phyloP scores from a whole-genome alignment of 129 eudicot species.

The Arctium lappa region DNA sequence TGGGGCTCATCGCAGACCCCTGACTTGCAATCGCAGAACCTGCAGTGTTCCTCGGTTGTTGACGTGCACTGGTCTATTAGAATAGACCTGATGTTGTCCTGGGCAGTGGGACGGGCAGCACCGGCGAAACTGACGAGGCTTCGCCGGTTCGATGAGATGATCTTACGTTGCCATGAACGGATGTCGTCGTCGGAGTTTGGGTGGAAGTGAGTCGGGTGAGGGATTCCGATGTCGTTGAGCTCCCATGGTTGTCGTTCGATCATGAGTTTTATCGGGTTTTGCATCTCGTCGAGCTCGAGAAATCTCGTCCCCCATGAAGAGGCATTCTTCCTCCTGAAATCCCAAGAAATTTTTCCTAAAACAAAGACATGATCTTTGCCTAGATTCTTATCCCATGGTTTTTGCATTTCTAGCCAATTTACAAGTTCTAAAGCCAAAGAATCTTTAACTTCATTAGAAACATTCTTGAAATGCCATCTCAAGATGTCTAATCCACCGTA shows the following conservation, averaged over 20 bases:
- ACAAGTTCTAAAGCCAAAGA: slow-evolving; percentile 48
- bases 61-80: slow-evolving; percentile 64
- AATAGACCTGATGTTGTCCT: slow-evolving; percentile 55
- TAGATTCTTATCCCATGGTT: slow-evolving; percentile 50
- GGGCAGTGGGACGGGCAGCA: slow-evolving; percentile 56
- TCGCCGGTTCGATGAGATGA: slow-evolving; percentile 43
- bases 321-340: slow-evolving; percentile 51
- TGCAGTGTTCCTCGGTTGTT: slow-evolving; percentile 35
- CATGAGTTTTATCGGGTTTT: slow-evolving; percentile 71
- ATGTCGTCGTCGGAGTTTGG: slow-evolving; percentile 72
- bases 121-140: slow-evolving; percentile 62
- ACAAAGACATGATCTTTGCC: slow-evolving; percentile 84
- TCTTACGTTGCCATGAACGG: slow-evolving; percentile 58
- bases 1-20: slow-evolving; percentile 49
- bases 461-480: slow-evolving; percentile 87
- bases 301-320: slow-evolving; percentile 72
- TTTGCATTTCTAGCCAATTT: slow-evolving; percentile 64
- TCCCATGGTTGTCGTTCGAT: slow-evolving; percentile 94
- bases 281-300: slow-evolving; percentile 58
- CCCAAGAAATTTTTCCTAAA: slow-evolving; percentile 86
- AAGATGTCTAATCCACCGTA: slow-evolving; percentile 82
- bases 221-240: slow-evolving; percentile 72
- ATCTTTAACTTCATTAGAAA: slow-evolving; percentile 57
- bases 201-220: slow-evolving; percentile 86
- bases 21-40: slow-evolving; percentile 51